phyloP scores from a whole-genome alignment of 2,329 filamentous ascomycete genomes.

The Penicillium concentricum region DNA sequence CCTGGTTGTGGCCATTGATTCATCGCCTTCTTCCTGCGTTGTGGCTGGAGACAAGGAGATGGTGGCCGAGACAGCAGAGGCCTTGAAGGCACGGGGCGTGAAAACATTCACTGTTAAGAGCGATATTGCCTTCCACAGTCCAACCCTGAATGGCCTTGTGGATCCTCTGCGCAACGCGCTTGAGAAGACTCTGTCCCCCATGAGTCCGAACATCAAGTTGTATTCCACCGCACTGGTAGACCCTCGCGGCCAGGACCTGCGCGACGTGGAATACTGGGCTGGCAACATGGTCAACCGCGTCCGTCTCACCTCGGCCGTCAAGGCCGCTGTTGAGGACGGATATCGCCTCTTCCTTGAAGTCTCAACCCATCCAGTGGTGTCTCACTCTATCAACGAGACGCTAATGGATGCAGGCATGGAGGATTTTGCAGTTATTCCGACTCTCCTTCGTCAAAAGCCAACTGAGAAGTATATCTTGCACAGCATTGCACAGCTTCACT shows the following conservation, averaged over 20 bases:
- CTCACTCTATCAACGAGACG: constrained; percentile 45
- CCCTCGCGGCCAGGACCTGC: constrained; percentile 2
- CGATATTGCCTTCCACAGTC: constrained; percentile 46
- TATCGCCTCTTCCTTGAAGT: constrained; percentile 44
- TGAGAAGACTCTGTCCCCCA: constrained; percentile 2
- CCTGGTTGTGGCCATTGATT: constrained; percentile 4
- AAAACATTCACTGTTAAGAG: constrained; percentile 40
- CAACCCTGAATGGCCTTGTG: constrained; percentile 34
- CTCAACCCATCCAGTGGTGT: constrained; percentile 44
- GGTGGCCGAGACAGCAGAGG: not conserved
- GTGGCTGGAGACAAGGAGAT: constrained; percentile 4
- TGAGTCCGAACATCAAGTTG: constrained; percentile 4
- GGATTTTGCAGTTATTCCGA: constrained; percentile 32
- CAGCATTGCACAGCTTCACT: constrained; percentile 31
- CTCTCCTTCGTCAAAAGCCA: constrained; percentile 31
- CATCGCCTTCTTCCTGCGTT: constrained; percentile 5
- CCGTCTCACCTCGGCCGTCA: constrained; percentile 36
- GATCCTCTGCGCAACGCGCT: constrained; percentile 24
- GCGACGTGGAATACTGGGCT: constrained; percentile 33
- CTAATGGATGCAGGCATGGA: constrained; percentile 33
- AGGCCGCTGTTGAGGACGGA: constrained; percentile 39
- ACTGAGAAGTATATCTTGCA: constrained; percentile 28
- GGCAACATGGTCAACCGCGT: constrained; percentile 40
- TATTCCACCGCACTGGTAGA: constrained; percentile 22
- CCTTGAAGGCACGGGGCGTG: constrained; percentile 19